These are phyloP conservation scores for Orbilia javanica DNA, from an alignment of 2,329 filamentous ascomycete species.

Conservation along the genomic window DNA sequence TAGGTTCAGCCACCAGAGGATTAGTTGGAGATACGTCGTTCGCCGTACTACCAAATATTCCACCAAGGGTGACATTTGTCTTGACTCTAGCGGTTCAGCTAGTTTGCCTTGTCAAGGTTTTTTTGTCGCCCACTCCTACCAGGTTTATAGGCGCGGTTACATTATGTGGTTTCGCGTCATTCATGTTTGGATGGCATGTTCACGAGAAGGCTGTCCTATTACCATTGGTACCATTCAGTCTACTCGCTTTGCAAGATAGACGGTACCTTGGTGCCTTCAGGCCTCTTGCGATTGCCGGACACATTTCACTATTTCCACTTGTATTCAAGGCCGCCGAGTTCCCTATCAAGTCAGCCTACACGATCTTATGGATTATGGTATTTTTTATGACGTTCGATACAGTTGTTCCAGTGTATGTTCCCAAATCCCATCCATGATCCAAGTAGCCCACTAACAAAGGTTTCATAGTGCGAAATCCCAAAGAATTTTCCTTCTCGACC, in stretches of 20 bases:
- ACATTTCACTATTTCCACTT: conserved; percentile 94
- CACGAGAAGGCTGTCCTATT: conserved; percentile 97
- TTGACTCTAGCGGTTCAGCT: conserved; percentile 74
- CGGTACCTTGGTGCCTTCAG: conserved; percentile 92
- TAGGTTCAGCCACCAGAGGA: conserved; percentile 90
- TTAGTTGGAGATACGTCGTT: conserved; percentile 94
- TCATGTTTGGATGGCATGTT: conserved; percentile 98
- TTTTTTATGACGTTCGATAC: conserved; percentile 89
- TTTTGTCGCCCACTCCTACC: conserved; percentile 84
- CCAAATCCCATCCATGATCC: too few relatives aligned
- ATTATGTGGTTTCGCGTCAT: conserved; percentile 93
- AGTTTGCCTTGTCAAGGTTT: conserved; percentile 84
- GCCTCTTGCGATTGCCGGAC: conserved; percentile 89
- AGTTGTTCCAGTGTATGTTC: conserved; percentile 82
- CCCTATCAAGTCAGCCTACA: conserved; percentile 92
- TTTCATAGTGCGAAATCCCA: conserved; percentile 67
- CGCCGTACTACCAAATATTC: conserved; percentile 89
- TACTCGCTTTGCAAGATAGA: conserved; percentile 89
- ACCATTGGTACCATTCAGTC: conserved; percentile 92
- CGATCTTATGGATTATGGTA: conserved; percentile 87
- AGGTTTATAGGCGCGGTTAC: conserved; percentile 90
- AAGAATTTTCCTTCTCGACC: conserved; percentile 90
- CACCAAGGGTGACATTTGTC: conserved; percentile 81
- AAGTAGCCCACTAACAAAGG: conserved; percentile 5
- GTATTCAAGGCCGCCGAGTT: conserved; percentile 94